Evolutionary conservation across 768 basidiomycete genomes (phyloP), one percentile per base, ranked within the genome.

Genomic region (Tricholomella constricta): DNA sequence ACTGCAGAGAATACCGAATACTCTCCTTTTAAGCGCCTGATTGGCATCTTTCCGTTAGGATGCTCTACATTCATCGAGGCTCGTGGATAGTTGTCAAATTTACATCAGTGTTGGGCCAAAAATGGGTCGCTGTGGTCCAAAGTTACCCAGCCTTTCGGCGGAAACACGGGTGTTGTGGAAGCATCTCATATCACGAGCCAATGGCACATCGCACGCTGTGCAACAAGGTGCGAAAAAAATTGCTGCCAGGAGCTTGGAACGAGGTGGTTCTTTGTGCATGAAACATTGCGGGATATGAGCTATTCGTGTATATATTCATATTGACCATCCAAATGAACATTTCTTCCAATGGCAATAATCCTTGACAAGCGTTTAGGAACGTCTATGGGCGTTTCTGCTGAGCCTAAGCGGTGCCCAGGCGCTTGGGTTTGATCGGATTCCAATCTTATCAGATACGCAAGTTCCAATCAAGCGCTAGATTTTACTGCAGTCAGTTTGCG

Each of bases 381-480:
- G 6, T n/a, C n/a, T n/a, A n/a, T 11, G 29, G 11, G 29, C 10
- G 31, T 32, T 10, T 32, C 14, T 32, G 9, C 31, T 32, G 3
- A 9, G 31, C 14, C 31, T 32, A 4, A 32, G 10, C 31, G 31
- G 31, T 32, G 31, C 31, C 31, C 31, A 32, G 31, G 9, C 9
- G 10, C 45, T 48, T 25, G 41, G 51, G 29, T 43, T 25, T 6
- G 22, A 54, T 51, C 43, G 46, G 36, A 27, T 25, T 29, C 34
- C 44, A 25, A 67, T 67, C 65, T 68, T 59, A 68, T 69, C 67
- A 62, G 67, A 69, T 69, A 59, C n/a, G 58, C 49, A 54, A 31
- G 8, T 54, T 45, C 22, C 27, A 49, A 60, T 62, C 52, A 55
- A 50, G 46, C 38, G n/a, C 44, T 35, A 46, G 26, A 52, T 56